Conservation (phyloP, 2,329 filamentous ascomycete genomes). For the Venturia carpophila region DNA sequence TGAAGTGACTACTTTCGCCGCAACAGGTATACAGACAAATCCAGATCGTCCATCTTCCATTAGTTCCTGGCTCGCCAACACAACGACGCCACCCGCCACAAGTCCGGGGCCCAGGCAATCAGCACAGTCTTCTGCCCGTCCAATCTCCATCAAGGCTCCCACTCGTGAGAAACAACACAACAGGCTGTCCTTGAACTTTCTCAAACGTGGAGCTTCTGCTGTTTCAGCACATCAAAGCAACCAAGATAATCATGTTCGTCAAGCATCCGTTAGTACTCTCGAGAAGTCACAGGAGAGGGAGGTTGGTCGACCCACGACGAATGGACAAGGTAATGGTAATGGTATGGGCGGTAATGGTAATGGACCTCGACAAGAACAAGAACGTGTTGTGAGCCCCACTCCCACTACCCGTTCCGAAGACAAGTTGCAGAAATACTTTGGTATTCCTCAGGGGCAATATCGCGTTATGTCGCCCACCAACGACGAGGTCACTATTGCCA, state of each 20-base stretch:
- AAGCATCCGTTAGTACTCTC: not conserved
- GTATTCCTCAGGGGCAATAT: conserved; percentile 14
- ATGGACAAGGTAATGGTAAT: conserved; percentile 27
- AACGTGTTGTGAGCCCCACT: not conserved
- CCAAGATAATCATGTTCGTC: not conserved
- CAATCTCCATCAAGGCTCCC: not conserved
- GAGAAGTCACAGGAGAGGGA: conserved; percentile 27
- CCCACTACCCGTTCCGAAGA: conserved; percentile 8
- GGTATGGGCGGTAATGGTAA: conserved; percentile 11
- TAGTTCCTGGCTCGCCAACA: conserved; percentile 20
- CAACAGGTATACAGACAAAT: conserved; percentile 23
- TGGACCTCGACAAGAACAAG: not conserved
- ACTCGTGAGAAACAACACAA: conserved; percentile 3
- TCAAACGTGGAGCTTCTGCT: not conserved
- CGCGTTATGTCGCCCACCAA: conserved; percentile 1
- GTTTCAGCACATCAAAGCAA: not conserved
- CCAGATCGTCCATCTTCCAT: conserved; percentile 30
- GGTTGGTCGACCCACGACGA: conserved; percentile 32
- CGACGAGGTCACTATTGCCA: not conserved
- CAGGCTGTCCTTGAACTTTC: conserved; percentile 2
- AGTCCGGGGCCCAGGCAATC: not conserved
- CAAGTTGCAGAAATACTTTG: conserved; percentile 17
- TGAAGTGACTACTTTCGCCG: conserved; percentile 37
- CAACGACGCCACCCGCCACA: not conserved
- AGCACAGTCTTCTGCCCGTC: not conserved